Base-by-base conservation (phyloP, 2,329 filamentous ascomycete genomes). In the Amauroascus verrucosus region DNA sequence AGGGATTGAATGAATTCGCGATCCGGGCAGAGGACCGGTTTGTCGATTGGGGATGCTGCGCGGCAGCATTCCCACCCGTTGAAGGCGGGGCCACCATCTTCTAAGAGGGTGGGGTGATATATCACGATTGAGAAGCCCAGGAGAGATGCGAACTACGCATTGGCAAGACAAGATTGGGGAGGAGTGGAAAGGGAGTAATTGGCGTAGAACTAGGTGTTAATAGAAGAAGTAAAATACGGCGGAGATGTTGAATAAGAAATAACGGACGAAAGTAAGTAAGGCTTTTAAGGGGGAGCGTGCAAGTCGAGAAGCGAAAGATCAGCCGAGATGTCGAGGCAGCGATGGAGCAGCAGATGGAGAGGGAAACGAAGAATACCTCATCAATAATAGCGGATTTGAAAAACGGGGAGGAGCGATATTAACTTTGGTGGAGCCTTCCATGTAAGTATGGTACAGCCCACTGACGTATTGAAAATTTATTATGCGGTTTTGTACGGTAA, bases 71-170 rank as follows among this genome's bases (percentile, higher is more conserved):
- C 59, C 55, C 68, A 64, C 69, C 70, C 58, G 67, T 67, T 48
- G 70, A 70, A 59, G 70, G 67, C 64, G 71, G 70, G 65, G 69
- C 69, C 65, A 72, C 72, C 72, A 74, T 74, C 56, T 51, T 43
- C 28, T n/a, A n/a, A 16, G 16, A 16, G 24, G 24, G 33, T 30
- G 11, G 38, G 30, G 14, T 1, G 20, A 38, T 20, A 24, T 18
- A 11, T 50, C 37, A n/a, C n/a, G 44, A 51, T 50, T 5, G 54
- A 41, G 37, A 40, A 38, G 53, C 30, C 41, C 45, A 35, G 26
- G 46, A 9, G 33, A 18, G 30, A 24, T 43, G 40, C 35, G 43
- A 45, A 33, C 33, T 46, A 52, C 46, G 56, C 56, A 57, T 57
- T 57, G 56, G 56, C 40, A 33, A 48, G 30, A 24, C 35, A 24